Percentiles rank a stretch among this genome's conserved stretches.
Evolutionary conservation across 2,329 filamentous ascomycete species (phyloP).

Genomic region (Trichoderma harzianum): DNA sequence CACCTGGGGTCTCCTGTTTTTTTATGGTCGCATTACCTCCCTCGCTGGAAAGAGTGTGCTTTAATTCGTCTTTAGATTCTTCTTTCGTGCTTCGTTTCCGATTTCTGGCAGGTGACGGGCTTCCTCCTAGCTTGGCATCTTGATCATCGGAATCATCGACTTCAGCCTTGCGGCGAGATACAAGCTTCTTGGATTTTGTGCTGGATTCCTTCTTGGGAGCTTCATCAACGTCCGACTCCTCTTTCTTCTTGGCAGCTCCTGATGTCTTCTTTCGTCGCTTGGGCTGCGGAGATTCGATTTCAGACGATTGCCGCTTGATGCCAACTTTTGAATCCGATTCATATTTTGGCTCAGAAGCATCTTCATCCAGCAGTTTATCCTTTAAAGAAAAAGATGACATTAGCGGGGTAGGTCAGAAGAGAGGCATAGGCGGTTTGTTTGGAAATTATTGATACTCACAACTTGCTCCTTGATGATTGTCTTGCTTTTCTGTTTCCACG

Average conservation of each 20-base stretch:
- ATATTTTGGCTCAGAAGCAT: constrained; percentile 28
- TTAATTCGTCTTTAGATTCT: constrained; percentile 17
- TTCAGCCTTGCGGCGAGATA: constrained; percentile 20
- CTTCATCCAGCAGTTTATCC: constrained; percentile 36
- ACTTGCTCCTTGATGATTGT: constrained; percentile 51
- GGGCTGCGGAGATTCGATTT: constrained; percentile 33
- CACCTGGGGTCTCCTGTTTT: constrained; percentile 17
- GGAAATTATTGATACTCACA: constrained; percentile 40
- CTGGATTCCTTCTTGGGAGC: constrained; percentile 24
- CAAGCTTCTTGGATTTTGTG: constrained; percentile 16
- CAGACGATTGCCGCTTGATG: constrained; percentile 35
- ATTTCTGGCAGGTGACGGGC: constrained; percentile 7
- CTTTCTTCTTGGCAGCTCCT: constrained; percentile 34
- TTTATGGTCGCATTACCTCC: not conserved
- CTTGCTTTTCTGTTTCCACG: constrained; percentile 61
- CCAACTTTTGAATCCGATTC: constrained; percentile 29
- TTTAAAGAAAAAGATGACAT: constrained; percentile 20
- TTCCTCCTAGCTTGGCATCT: not conserved
- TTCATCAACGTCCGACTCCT: constrained; percentile 24
- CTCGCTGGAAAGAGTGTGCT: not conserved
- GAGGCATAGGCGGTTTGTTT: not conserved
- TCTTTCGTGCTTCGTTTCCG: constrained; percentile 19
- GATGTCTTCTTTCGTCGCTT: constrained; percentile 39
- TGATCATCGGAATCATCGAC: constrained; percentile 16
- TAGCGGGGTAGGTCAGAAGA: constrained; percentile 5